Conservation (phyloP, 352 stramenopile genomes). For the Phytopythium mirpurense region DNA sequence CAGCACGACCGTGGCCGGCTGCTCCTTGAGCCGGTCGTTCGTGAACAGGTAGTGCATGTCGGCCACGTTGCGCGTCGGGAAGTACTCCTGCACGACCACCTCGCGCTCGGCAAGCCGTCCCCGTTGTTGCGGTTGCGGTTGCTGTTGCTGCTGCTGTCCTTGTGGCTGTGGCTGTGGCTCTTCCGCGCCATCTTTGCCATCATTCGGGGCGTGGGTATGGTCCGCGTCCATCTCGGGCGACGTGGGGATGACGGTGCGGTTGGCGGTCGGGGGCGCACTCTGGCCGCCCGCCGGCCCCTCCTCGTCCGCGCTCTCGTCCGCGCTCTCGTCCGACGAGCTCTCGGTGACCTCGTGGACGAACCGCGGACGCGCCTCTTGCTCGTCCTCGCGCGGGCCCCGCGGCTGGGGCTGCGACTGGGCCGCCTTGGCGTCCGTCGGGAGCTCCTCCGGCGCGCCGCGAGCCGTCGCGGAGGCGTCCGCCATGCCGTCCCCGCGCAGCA, state of each 20-base stretch:
- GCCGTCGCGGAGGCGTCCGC: neutral
- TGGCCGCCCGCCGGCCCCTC: neutral
- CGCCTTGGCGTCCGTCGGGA: neutral
- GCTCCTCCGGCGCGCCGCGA: neutral
- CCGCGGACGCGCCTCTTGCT: neutral
- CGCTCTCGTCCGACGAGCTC: slow-evolving; percentile 32
- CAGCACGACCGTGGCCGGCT: slow-evolving; percentile 40
- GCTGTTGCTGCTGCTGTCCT: neutral
- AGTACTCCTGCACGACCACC: slow-evolving; percentile 17
- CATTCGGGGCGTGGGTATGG: too few species aligned
- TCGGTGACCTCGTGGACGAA: slow-evolving; percentile 32
- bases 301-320: slow-evolving; percentile 24
- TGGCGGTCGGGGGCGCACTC: neutral
- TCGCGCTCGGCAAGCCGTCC: neutral
- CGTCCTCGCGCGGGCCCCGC: too few species aligned
- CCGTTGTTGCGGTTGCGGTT: neutral
- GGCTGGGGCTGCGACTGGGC: too few species aligned
- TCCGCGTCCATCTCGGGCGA: too few species aligned
- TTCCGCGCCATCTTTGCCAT: too few species aligned
- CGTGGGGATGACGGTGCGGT: neutral
- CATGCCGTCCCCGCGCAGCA: slow-evolving; percentile 5
- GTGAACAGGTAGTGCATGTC: slow-evolving; percentile 61
- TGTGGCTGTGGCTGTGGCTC: too few species aligned
- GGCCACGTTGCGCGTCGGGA: slow-evolving; percentile 31
- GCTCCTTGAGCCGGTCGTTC: slow-evolving; percentile 58